Percentiles rank a stretch among this genome's conserved stretches.
Evolutionary conservation across 768 basidiomycete species (phyloP).

Genomic region (Tulasnella calospora): DNA sequence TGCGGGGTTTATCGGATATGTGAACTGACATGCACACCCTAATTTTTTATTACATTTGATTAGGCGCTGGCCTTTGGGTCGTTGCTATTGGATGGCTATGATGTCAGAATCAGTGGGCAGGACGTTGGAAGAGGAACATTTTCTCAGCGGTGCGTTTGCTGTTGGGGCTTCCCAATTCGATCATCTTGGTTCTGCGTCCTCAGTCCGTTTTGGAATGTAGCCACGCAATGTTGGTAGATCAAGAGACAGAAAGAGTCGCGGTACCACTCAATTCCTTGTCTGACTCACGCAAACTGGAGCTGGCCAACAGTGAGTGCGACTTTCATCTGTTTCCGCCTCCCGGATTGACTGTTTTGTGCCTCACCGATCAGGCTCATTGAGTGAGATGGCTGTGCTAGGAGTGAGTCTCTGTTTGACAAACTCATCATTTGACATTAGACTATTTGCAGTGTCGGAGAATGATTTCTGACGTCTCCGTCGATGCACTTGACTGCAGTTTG

Average conservation of each 20-base stretch:
- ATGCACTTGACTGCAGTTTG: conserved; percentile 54
- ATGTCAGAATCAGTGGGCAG: conserved; percentile 87
- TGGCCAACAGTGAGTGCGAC: conserved; percentile 69
- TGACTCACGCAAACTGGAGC: conserved; percentile 62
- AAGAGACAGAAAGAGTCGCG: conserved; percentile 69
- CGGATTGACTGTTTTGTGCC: not conserved
- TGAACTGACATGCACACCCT: not conserved
- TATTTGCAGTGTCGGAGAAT: not conserved
- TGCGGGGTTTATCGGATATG: not conserved
- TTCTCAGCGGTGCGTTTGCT: conserved; percentile 55
- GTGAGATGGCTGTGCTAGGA: conserved; percentile 84
- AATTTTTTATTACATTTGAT: not conserved
- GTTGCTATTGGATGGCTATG: conserved; percentile 72
- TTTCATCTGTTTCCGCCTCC: not conserved
- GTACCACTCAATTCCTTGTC: conserved; percentile 76
- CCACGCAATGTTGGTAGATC: conserved; percentile 90
- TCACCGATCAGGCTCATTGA: conserved; percentile 61
- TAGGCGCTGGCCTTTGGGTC: conserved; percentile 86
- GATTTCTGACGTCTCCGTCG: not conserved
- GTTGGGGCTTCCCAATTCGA: not conserved
- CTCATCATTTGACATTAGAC: not conserved
- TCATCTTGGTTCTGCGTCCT: not conserved
- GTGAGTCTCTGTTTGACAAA: conserved; percentile 42
- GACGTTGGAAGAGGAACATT: conserved; percentile 90
- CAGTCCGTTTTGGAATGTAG: conserved; percentile 34